Evolutionary conservation across 2,329 filamentous ascomycete species (phyloP).

Genomic region (Penicillium palitans): DNA sequence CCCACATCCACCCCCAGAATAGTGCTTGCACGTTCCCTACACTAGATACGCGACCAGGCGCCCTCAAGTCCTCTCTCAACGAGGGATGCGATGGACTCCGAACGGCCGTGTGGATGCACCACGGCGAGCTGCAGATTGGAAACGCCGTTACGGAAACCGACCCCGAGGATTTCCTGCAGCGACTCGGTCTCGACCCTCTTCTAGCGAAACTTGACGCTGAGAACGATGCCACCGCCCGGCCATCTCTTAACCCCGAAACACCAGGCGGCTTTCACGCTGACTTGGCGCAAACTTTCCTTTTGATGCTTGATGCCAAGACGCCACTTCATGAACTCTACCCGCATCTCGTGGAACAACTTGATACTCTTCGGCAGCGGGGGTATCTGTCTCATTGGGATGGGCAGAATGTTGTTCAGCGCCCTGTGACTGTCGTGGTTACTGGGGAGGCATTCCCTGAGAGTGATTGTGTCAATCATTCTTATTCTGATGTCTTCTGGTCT

Average conservation of each 20-base stretch:
- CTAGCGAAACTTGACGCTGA: slow-evolving; percentile 12
- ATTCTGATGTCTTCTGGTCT: slow-evolving; percentile 19
- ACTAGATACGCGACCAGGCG: slow-evolving; percentile 19
- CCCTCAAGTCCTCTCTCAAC: slow-evolving; percentile 23
- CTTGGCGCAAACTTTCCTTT: slow-evolving; percentile 19
- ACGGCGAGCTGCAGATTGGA: slow-evolving; percentile 26
- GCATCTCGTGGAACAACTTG: slow-evolving; percentile 21
- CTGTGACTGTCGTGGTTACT: slow-evolving; percentile 29
- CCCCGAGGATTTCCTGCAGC: slow-evolving; percentile 16
- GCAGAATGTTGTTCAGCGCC: slow-evolving; percentile 19
- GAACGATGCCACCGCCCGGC: slow-evolving; percentile 9
- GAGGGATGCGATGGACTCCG: slow-evolving; percentile 31
- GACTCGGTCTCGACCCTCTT: slow-evolving; percentile 27
- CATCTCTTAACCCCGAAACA: background rate
- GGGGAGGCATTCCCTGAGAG: slow-evolving; percentile 10
- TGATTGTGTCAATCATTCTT: slow-evolving; percentile 8
- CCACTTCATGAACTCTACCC: slow-evolving; percentile 19
- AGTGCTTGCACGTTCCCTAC: slow-evolving; percentile 26
- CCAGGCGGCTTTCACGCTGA: slow-evolving; percentile 8
- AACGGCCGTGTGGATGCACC: slow-evolving; percentile 28
- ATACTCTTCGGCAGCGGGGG: slow-evolving; percentile 20
- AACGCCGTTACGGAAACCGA: slow-evolving; percentile 11
- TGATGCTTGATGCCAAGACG: slow-evolving; percentile 29
- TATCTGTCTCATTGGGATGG: slow-evolving; percentile 29
- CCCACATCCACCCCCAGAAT: background rate